A percentile compares a stretch with the other conserved stretches of the same genome.
phyloP scores from a whole-genome alignment of 352 stramenopile genomes.

The Globisporangium canariense region DNA sequence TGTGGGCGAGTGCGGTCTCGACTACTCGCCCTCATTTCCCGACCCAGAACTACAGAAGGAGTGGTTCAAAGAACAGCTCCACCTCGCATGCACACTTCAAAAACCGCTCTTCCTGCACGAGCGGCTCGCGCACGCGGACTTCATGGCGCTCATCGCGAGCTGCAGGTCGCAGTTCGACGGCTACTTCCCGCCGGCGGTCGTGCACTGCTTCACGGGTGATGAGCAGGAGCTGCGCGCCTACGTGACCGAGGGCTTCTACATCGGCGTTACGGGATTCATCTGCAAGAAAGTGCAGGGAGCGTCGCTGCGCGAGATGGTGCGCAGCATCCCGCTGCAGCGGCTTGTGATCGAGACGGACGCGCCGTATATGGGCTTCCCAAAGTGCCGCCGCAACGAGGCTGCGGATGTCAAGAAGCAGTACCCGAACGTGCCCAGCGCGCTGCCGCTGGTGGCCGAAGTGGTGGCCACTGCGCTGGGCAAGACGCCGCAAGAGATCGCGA shows the following conservation, averaged over 20 bases:
- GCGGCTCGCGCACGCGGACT: slow-evolving; percentile 70
- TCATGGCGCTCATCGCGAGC: slow-evolving; percentile 65
- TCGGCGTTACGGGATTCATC: slow-evolving; percentile 89
- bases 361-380: slow-evolving; percentile 89
- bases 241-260: slow-evolving; percentile 78
- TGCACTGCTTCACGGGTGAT: slow-evolving; percentile 91
- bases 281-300: slow-evolving; percentile 75
- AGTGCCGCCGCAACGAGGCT: slow-evolving; percentile 41
- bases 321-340: slow-evolving; percentile 63
- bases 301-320: slow-evolving; percentile 49
- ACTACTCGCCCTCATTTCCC: slow-evolving; percentile 71
- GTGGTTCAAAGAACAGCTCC: slow-evolving; percentile 67
- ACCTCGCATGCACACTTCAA: slow-evolving; percentile 53
- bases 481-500: slow-evolving; percentile 54
- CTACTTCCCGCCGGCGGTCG: slow-evolving; percentile 57
- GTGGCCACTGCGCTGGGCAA: slow-evolving; percentile 44
- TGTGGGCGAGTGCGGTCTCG: slow-evolving; percentile 78
- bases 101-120: slow-evolving; percentile 87
- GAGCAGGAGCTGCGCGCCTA: slow-evolving; percentile 73
- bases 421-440: slow-evolving; percentile 71
- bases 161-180: slow-evolving; percentile 30
- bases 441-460: slow-evolving; percentile 55
- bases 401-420: slow-evolving; percentile 59
- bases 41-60: slow-evolving; percentile 37
- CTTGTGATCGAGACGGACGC: slow-evolving; percentile 92